Percentiles rank a stretch among this genome's conserved stretches.
phyloP scores from a whole-genome alignment of 768 basidiomycete genomes.

The Russula emetica region DNA sequence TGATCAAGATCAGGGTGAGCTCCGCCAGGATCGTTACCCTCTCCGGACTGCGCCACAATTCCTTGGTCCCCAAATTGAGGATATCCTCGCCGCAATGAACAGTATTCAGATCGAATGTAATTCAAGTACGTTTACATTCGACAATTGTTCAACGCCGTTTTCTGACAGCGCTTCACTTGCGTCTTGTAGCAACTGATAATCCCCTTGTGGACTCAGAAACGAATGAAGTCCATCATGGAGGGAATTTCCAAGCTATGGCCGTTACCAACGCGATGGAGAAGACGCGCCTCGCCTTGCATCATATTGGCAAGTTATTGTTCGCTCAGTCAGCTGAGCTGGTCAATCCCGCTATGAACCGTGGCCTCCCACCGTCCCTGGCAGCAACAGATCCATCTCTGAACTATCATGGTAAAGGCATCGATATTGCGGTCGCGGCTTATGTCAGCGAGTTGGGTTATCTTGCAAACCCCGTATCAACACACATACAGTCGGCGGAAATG shows the following conservation, averaged over 20 bases:
- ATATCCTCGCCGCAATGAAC: slow-evolving; percentile 59
- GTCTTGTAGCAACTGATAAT: slow-evolving; percentile 72
- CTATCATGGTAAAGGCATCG: slow-evolving; percentile 81
- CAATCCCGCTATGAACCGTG: slow-evolving; percentile 80
- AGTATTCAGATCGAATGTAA: slow-evolving; percentile 74
- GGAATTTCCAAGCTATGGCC: slow-evolving; percentile 87
- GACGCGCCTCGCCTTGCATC: slow-evolving; percentile 55
- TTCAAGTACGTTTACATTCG: slow-evolving; percentile 52
- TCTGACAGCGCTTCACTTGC: slow-evolving; percentile 2
- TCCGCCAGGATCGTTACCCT: slow-evolving; percentile 78
- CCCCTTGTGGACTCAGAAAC: slow-evolving; percentile 71
- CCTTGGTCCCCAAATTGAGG: slow-evolving; percentile 81
- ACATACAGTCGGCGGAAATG: slow-evolving; percentile 86
- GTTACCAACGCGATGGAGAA: slow-evolving; percentile 88
- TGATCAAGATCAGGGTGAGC: slow-evolving; percentile 63
- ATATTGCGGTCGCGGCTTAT: slow-evolving; percentile 81
- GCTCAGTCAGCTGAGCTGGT: slow-evolving; percentile 62
- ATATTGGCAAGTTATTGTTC: slow-evolving; percentile 49
- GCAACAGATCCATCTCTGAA: slow-evolving; percentile 77
- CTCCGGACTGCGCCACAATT: slow-evolving; percentile 78
- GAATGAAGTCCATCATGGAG: slow-evolving; percentile 69
- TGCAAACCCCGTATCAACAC: slow-evolving; percentile 79
- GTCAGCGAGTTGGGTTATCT: slow-evolving; percentile 76
- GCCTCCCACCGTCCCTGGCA: slow-evolving; percentile 74
- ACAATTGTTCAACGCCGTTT: neutral